Evolutionary conservation across 176 grass and related monocot genomes (phyloP), one percentile per base, ranked within the genome.

Genomic region (Musa schizocarpa): DNA sequence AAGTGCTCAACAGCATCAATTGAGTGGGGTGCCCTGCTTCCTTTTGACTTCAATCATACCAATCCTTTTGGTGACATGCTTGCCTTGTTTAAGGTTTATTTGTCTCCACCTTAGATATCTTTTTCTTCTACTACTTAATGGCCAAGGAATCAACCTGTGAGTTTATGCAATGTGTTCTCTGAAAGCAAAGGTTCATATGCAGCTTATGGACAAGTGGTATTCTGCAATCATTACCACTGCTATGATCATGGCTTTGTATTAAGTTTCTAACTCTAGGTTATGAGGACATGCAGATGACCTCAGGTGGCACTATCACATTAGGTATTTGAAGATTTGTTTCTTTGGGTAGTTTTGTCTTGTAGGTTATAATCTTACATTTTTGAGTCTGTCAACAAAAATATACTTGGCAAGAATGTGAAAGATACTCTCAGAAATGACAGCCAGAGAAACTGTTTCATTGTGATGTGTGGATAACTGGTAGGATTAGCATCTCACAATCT

Each of bases 1-100:
- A 50, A 74, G 73, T 75, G 54, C 73, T 75, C 73, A 49, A n/a
- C 54, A 75, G 14, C 55, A 61, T 59, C 25, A 61, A 16, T 75
- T 29, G 54, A 14, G 27, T 75, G 73, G 26, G 73, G 8, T 19
- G 13, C 54, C 16, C 14, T 61, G 25, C 13, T 59, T 75, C 13
- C 73, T 59, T 29, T 48, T 58, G 54, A 58, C 25, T 59, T 55
- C 48, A 55, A 74, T 43, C 9, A 58, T 74, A 54, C 6, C 73
- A 48, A 48, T 16, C 54, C 43, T 74, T 75, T 27, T 5, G 10
- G 9, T 58, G 73, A 58, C 73, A 75, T 61, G 26, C 52, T 75
- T 48, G 27, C 73, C 59, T 74, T 57, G 24, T 56, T 74, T 74
- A 55, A 74, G 53, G 53, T 74, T 74, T 43, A 57, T 57, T 58